Conservation (phyloP, 2,329 filamentous ascomycete genomes). For the Clonostachys sp. region DNA sequence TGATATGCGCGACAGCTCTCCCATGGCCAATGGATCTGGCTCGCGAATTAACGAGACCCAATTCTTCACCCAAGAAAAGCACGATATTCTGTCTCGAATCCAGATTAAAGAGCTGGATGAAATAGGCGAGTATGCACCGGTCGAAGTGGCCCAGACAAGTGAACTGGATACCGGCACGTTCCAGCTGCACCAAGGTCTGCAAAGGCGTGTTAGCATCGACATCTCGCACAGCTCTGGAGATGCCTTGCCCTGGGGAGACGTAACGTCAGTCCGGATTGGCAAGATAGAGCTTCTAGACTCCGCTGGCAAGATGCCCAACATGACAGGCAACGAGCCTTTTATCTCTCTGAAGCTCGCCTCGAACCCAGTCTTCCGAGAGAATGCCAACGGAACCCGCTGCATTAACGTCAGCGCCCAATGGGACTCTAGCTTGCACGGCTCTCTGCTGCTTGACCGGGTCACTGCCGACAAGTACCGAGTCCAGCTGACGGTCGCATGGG, state of each 20-base stretch:
- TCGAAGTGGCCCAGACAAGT: constrained; percentile 84
- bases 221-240: constrained; percentile 91
- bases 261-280: constrained; percentile 72
- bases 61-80: constrained; percentile 88
- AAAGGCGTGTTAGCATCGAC: constrained; percentile 81
- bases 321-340: constrained; percentile 67
- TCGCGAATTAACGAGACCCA: constrained; percentile 84
- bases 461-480: constrained; percentile 92
- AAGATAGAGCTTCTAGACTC: constrained; percentile 80
- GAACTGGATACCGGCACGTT: constrained; percentile 86
- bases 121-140: constrained; percentile 83
- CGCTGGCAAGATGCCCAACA: constrained; percentile 77
- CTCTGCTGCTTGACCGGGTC: constrained; percentile 86
- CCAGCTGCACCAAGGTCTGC: constrained; percentile 91
- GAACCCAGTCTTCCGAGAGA: constrained; percentile 74
- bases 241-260: constrained; percentile 81
- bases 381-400: constrained; percentile 85
- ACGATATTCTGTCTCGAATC: constrained; percentile 83
- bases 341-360: constrained; percentile 73
- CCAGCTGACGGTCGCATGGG: constrained; percentile 83
- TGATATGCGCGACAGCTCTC: constrained; percentile 82
- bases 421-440: constrained; percentile 92
- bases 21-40: constrained; percentile 47
- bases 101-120: constrained; percentile 92
- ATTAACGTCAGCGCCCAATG: constrained; percentile 88